phyloP scores from a whole-genome alignment of 2,329 filamentous ascomycete genomes.

The Plectosphaerella plurivora region DNA sequence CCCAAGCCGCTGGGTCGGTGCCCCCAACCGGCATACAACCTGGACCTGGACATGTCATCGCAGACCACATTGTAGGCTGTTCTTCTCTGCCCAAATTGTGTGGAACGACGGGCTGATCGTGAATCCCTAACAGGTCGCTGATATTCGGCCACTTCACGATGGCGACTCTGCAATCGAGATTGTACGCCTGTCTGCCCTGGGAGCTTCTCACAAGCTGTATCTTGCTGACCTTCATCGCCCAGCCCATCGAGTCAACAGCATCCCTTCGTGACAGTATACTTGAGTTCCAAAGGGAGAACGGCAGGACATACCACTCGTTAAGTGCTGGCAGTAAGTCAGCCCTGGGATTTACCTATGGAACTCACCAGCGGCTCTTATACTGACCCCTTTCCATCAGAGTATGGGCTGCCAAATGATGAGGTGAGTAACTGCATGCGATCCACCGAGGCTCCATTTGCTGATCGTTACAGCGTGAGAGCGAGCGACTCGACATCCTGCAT shows the following conservation, averaged over 20 bases:
- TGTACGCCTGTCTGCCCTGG: neutral
- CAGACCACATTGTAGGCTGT: too few relatives aligned
- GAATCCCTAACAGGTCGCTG: too few relatives aligned
- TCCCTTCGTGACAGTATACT: conserved; percentile 23
- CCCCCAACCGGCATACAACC: too few relatives aligned
- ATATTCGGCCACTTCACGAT: neutral
- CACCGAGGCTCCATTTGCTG: neutral
- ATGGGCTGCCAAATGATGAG: conserved; percentile 4
- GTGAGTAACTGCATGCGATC: neutral
- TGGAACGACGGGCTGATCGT: too few relatives aligned
- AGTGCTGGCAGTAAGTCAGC: conserved; percentile 17
- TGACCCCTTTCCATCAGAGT: neutral
- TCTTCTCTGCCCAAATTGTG: too few relatives aligned
- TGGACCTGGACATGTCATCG: too few relatives aligned
- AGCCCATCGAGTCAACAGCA: conserved; percentile 16
- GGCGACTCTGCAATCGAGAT: neutral
- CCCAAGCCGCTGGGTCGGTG: too few relatives aligned
- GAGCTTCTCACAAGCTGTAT: neutral
- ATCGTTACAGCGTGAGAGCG: conserved; percentile 12
- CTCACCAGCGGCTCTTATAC: neutral
- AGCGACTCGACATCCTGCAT: conserved; percentile 18
- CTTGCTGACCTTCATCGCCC: neutral
- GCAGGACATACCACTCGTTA: conserved; percentile 8
- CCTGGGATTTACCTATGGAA: neutral
- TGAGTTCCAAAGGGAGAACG: conserved; percentile 20